These are phyloP conservation scores for Suhomyces kunorum DNA, from an alignment of 1,139 yeast genomes.

Conservation along the genomic window DNA sequence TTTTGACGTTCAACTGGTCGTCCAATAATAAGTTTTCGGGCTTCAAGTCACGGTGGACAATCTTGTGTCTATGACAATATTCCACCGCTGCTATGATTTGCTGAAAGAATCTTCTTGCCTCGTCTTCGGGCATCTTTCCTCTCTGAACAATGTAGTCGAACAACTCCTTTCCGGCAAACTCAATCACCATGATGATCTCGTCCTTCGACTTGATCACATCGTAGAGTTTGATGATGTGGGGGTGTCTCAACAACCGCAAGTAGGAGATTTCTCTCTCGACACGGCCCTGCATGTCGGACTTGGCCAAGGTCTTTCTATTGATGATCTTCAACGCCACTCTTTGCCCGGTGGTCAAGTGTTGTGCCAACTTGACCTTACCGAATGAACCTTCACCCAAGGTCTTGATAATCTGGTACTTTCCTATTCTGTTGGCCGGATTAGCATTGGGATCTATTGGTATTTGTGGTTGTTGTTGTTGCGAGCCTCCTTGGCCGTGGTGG, in stretches of 20 bases:
- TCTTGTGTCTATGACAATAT: slow-evolving; percentile 96
- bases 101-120: slow-evolving; percentile 93
- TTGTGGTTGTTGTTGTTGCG: slow-evolving; percentile 8
- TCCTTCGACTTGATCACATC: slow-evolving; percentile 96
- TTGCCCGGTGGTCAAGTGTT: slow-evolving; percentile 90
- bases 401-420: slow-evolving; percentile 91
- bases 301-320: slow-evolving; percentile 89
- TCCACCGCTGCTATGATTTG: slow-evolving; percentile 98
- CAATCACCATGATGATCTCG: slow-evolving; percentile 97
- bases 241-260: slow-evolving; percentile 85
- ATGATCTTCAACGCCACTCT: slow-evolving; percentile 93
- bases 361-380: slow-evolving; percentile 95
- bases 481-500: slow-evolving; percentile 18
- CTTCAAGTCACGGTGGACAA: slow-evolving; percentile 94
- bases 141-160: slow-evolving; percentile 95
- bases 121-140: slow-evolving; percentile 93
- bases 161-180: slow-evolving; percentile 92
- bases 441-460: slow-evolving; percentile 30
- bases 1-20: slow-evolving; percentile 88
- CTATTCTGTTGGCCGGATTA: slow-evolving; percentile 60
- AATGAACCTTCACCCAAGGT: slow-evolving; percentile 97
- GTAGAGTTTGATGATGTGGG: slow-evolving; percentile 92
- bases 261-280: slow-evolving; percentile 94
- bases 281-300: slow-evolving; percentile 96
- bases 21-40: slow-evolving; percentile 92